Base-by-base conservation (phyloP, 768 basidiomycete genomes). In the Collybiopsis confluens region DNA sequence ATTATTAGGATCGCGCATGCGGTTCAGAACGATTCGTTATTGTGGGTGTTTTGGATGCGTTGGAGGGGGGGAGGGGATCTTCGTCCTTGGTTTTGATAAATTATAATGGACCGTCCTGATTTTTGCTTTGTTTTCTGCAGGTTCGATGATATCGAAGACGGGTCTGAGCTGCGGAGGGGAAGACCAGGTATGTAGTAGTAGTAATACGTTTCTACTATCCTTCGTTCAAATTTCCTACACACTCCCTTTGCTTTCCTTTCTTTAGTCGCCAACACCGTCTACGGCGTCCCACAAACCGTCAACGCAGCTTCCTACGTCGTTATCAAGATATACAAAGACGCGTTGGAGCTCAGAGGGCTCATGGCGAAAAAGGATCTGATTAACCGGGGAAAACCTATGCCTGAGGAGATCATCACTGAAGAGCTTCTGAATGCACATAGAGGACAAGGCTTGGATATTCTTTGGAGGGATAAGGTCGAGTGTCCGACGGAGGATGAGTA, bases 251-350 rank as follows among this genome's bases (percentile, higher is more conserved):
- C 50, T 44, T 18, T 35, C 7, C 54, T 1, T 57, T 23, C n/a
- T 52, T 18, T 36, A 86, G 95, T 95, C 23, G 84, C 92, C 0
- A 95, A 99, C 73, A 91, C 90, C 72, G 96, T 99, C 60, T 99
- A 96, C 61, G 96, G 96, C 1, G 72, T 97, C 2, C 93, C 96
- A 0, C 96, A 98, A 64, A 97, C 96, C 0, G 93, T 99, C 71
- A 99, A 99, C 65, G 85, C 88, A 0, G 96, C 96, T 0, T 98
- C 97, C 64, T 98, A 98, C 59, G 92, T 94, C 28, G 98, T 96
- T 65, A 98, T 98, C 64, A 80, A 92, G 46, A 96, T 94, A 0
- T 94, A 86, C 65, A 80, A 92, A 58, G 90, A 96, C 59, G 78
- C 97, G 1, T 82, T 87, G 58, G 72, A 73, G 10, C 76, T 91